A percentile compares a stretch with the other conserved stretches of the same genome.
These are phyloP conservation scores for Casaregolazyma suthepensis DNA, from an alignment of 1,139 yeast genomes.

Conservation along the genomic window DNA sequence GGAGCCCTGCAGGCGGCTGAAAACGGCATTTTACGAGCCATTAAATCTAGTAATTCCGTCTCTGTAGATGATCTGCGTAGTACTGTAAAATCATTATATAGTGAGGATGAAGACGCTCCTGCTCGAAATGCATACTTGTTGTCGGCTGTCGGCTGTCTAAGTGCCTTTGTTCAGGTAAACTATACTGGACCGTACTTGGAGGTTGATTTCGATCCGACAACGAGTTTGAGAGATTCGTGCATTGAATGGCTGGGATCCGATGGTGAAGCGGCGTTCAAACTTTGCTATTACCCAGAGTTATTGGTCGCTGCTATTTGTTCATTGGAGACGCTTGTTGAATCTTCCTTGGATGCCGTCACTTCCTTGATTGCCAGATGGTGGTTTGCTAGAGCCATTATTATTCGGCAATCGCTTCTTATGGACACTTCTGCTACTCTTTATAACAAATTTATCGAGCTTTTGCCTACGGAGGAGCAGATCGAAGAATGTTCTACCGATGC, in stretches of 20 bases:
- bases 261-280: conserved; percentile 33
- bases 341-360: conserved; percentile 4
- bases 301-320: conserved; percentile 25
- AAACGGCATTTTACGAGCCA: background rate
- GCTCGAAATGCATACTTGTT: conserved; percentile 9
- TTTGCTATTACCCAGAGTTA: conserved; percentile 30
- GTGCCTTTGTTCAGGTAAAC: conserved; percentile 67
- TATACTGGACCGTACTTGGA: conserved; percentile 75
- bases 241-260: conserved; percentile 20
- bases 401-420: conserved; percentile 33
- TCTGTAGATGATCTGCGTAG: background rate
- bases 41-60: background rate
- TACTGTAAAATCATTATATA: background rate
- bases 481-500: conserved; percentile 11
- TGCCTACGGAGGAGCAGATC: conserved; percentile 20
- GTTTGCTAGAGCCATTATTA: conserved; percentile 31
- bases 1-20: conserved; percentile 4
- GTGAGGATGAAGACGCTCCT: background rate
- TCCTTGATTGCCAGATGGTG: conserved; percentile 27
- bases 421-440: conserved; percentile 28
- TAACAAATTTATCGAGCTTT: conserved; percentile 24
- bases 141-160: conserved; percentile 44
- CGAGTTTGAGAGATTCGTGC: conserved; percentile 11
- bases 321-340: conserved; percentile 16
- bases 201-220: conserved; percentile 26